Percentiles rank a stretch among this genome's conserved stretches.
These are phyloP conservation scores for Fusarium begoniae DNA, from an alignment of 2,329 filamentous ascomycete species.

Conservation along the genomic window DNA sequence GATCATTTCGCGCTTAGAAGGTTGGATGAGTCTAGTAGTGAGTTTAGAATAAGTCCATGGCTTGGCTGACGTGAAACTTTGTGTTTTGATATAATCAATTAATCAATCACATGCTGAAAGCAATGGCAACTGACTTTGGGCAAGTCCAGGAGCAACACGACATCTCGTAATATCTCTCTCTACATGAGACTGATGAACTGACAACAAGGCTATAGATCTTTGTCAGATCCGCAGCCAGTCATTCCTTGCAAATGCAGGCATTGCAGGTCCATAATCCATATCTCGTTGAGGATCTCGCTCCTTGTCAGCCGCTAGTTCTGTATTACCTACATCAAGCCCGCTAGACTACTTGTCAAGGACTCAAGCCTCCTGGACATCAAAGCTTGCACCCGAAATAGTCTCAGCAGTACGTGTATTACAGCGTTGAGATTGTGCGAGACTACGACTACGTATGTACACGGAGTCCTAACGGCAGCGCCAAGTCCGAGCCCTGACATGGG, in stretches of 20 bases:
- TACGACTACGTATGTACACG: not conserved
- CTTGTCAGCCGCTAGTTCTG: conserved; percentile 21
- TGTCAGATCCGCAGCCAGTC: conserved; percentile 28
- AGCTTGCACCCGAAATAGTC: conserved; percentile 27
- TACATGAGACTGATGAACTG: conserved; percentile 13
- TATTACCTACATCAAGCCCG: conserved; percentile 11
- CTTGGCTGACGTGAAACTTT: conserved; percentile 1
- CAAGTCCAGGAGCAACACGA: not conserved
- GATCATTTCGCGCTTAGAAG: conserved; percentile 18
- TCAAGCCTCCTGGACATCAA: conserved; percentile 22
- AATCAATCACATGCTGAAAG: not conserved
- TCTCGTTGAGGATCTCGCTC: conserved; percentile 14
- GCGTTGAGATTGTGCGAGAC: conserved; percentile 3
- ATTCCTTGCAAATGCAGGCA: conserved; percentile 21
- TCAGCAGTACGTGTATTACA: conserved; percentile 21
- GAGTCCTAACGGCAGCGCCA: conserved; percentile 18
- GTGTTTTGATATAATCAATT: not conserved
- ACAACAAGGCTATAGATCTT: conserved; percentile 22
- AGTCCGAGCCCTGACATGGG: conserved; percentile 12
- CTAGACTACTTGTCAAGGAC: conserved; percentile 13
- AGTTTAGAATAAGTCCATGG: conserved; percentile 5
- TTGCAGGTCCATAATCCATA: conserved; percentile 5
- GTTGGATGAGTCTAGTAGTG: conserved; percentile 13
- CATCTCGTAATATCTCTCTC: not conserved
- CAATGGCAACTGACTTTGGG: not conserved